Conservation (phyloP, 805 yeast genomes). For the Grigorovia yakushimaensis region DNA sequence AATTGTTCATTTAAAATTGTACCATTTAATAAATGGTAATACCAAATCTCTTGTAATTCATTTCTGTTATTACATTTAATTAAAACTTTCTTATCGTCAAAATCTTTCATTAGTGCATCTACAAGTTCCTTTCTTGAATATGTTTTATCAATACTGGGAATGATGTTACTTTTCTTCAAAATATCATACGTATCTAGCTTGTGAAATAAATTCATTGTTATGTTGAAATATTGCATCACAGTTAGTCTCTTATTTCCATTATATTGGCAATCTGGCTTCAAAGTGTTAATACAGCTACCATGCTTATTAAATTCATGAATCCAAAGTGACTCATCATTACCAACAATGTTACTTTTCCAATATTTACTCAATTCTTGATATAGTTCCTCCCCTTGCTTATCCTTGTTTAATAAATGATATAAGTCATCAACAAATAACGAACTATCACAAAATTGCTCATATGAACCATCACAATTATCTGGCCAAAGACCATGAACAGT, state of each 20-base stretch:
- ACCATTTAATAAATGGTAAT: constrained; percentile 66
- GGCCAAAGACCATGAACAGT: constrained; percentile 88
- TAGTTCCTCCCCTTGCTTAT: constrained; percentile 20
- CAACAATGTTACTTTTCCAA: constrained; percentile 70
- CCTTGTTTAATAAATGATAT: constrained; percentile 36
- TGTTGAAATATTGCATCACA: constrained; percentile 62
- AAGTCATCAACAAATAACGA: constrained; percentile 46
- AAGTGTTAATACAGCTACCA: constrained; percentile 82
- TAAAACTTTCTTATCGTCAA: constrained; percentile 44
- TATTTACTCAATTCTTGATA: constrained; percentile 43
- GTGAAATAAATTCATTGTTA: constrained; percentile 48
- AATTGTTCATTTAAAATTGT: constrained; percentile 59
- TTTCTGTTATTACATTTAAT: constrained; percentile 48
- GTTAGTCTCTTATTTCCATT: constrained; percentile 22
- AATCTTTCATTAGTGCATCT: constrained; percentile 40
- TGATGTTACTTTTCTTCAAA: constrained; percentile 57
- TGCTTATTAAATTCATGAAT: constrained; percentile 89
- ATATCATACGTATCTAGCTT: constrained; percentile 58
- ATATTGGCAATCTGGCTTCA: constrained; percentile 62
- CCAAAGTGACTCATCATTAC: constrained; percentile 68
- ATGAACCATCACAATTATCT: constrained; percentile 77
- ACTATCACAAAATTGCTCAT: constrained; percentile 66
- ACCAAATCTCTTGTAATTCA: constrained; percentile 52
- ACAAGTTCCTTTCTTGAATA: constrained; percentile 50
- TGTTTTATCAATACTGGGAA: constrained; percentile 48